Conservation (phyloP, 1,284 basidiomycete genomes). For the Psilocybe mexicana region DNA sequence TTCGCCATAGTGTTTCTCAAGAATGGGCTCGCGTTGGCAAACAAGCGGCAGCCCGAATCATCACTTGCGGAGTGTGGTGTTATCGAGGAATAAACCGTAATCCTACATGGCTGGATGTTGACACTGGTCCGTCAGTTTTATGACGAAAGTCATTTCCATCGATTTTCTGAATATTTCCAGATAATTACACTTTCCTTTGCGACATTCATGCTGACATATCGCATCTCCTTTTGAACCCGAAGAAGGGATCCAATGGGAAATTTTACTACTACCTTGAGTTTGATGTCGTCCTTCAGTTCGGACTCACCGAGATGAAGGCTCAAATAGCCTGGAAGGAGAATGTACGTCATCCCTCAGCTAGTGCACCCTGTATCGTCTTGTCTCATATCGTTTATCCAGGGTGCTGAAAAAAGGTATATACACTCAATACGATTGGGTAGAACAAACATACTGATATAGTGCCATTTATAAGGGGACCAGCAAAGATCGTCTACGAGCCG, state of each 20-base stretch:
- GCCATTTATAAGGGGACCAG: conserved; percentile 1
- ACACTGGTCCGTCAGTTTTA: conserved; percentile 33
- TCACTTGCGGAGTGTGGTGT: conserved; percentile 25
- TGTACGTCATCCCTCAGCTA: conserved; percentile 15
- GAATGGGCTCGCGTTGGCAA: conserved; percentile 1
- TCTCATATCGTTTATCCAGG: not conserved
- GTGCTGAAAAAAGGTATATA: conserved; percentile 7
- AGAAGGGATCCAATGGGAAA: not conserved
- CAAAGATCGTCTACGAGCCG: conserved; percentile 10
- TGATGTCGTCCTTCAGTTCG: conserved; percentile 48
- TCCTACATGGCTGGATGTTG: conserved; percentile 47
- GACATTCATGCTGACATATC: not conserved
- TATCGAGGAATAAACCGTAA: conserved; percentile 40
- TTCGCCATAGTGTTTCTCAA: conserved; percentile 21
- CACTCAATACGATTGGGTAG: not conserved
- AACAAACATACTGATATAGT: not conserved
- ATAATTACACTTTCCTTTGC: not conserved
- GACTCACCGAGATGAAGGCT: conserved; percentile 37
- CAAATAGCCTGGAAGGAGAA: conserved; percentile 32
- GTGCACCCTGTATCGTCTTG: not conserved
- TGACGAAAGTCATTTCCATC: too few species aligned
- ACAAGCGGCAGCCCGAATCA: conserved; percentile 1
- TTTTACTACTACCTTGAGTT: conserved; percentile 38
- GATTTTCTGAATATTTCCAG: not conserved
- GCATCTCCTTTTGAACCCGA: not conserved